Evolutionary conservation across 2,329 filamentous ascomycete species (phyloP).

Genomic region (Metarhizium sp.): DNA sequence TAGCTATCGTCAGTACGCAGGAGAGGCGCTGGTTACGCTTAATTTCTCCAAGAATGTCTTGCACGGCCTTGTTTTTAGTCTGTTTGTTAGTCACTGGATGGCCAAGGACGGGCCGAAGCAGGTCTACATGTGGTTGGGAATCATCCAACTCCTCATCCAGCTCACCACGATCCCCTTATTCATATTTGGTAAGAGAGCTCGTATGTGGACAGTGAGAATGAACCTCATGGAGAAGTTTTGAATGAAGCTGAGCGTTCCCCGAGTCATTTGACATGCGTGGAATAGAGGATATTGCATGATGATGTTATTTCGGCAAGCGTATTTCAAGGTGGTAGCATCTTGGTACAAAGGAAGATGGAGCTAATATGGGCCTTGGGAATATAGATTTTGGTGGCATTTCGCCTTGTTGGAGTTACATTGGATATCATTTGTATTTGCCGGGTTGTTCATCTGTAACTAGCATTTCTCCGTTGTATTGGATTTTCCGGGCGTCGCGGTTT

Average conservation of each 20-base stretch:
- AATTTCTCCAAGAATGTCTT: slow-evolving; percentile 94
- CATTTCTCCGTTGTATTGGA: background rate
- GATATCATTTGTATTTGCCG: background rate
- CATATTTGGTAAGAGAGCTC: slow-evolving; percentile 78
- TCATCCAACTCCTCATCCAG: slow-evolving; percentile 73
- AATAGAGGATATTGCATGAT: background rate
- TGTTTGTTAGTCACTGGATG: slow-evolving; percentile 85
- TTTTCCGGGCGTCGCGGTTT: background rate
- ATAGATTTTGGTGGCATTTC: background rate
- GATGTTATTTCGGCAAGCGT: background rate
- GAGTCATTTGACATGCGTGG: background rate
- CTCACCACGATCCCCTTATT: slow-evolving; percentile 82
- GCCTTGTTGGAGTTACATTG: background rate
- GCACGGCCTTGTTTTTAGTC: slow-evolving; percentile 78
- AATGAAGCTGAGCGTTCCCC: background rate
- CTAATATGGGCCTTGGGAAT: background rate
- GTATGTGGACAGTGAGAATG: slow-evolving; percentile 89
- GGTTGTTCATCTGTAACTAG: background rate
- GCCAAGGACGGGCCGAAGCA: slow-evolving; percentile 62
- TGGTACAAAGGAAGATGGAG: background rate
- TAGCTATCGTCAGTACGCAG: slow-evolving; percentile 85
- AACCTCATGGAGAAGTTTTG: slow-evolving; percentile 74
- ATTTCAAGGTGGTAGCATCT: background rate
- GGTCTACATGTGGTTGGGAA: slow-evolving; percentile 75
- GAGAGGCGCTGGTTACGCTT: slow-evolving; percentile 85